A percentile compares a stretch with the other conserved stretches of the same genome.
Evolutionary conservation across 2,329 filamentous ascomycete genomes (phyloP).

Genomic region (Drechslera avenae): DNA sequence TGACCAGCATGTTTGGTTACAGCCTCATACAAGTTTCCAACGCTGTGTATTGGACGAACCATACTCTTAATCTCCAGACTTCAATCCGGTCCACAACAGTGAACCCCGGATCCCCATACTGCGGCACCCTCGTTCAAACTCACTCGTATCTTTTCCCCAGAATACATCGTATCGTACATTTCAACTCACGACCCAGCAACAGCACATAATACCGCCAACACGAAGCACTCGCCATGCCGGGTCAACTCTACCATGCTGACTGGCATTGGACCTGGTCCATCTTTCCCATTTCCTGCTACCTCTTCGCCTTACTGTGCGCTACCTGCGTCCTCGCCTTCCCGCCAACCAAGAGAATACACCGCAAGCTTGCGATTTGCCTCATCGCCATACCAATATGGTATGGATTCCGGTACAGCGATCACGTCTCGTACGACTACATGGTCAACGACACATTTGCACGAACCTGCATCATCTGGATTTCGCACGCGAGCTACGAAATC

Average conservation of each 20-base stretch:
- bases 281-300: not conserved
- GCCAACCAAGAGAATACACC: conserved; percentile 4
- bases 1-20: no score
- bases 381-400: conserved; percentile 16
- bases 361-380: conserved; percentile 14
- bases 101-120: not conserved
- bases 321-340: conserved; percentile 27
- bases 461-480: conserved; percentile 27
- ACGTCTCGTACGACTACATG: conserved; percentile 6
- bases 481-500: conserved; percentile 22
- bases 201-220: not conserved
- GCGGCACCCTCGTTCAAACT: no score
- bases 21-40: not conserved
- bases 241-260: not conserved
- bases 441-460: conserved; percentile 22
- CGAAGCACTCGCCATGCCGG: not conserved
- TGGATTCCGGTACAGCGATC: conserved; percentile 14
- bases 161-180: no score
- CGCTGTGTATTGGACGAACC: conserved; percentile 1
- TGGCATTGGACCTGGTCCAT: not conserved
- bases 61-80: not conserved
- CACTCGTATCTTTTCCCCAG: no score
- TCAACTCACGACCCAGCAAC: no score
- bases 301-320: conserved; percentile 3
- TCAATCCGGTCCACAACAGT: not conserved